Conservation (phyloP, 331 rosid species). For the Telfairia occidentalis region DNA sequence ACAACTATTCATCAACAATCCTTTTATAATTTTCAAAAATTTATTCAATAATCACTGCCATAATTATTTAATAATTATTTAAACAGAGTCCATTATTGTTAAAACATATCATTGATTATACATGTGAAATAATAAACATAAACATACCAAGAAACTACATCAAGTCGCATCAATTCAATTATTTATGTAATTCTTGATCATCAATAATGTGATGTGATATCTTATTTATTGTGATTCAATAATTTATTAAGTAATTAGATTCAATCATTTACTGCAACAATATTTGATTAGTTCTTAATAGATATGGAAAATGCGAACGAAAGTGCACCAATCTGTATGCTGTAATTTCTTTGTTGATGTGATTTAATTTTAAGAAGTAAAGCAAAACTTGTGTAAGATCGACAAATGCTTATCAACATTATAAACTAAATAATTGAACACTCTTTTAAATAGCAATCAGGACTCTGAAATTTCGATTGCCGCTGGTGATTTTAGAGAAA, state of each 20-base stretch:
- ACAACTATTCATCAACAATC: too few relatives aligned
- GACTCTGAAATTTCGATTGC: neutral
- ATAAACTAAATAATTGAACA: neutral
- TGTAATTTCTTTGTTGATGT: neutral
- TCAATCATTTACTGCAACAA: neutral
- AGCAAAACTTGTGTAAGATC: neutral
- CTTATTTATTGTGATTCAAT: neutral
- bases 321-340: neutral
- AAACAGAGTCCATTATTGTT: neutral
- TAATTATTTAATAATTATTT: neutral
- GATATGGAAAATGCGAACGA: neutral
- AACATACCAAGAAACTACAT: neutral
- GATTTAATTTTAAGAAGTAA: neutral
- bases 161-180: neutral
- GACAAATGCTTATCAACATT: neutral
- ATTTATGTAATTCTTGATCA: neutral
- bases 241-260: neutral
- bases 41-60: neutral
- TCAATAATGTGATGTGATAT: neutral
- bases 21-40: too few relatives aligned
- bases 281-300: neutral
- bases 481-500: neutral
- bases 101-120: neutral
- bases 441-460: neutral
- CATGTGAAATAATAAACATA: conserved; percentile 2